A percentile compares a stretch with the other conserved stretches of the same genome.
phyloP scores from a whole-genome alignment of 345 rosid species.

The Boechera divaricarpa region DNA sequence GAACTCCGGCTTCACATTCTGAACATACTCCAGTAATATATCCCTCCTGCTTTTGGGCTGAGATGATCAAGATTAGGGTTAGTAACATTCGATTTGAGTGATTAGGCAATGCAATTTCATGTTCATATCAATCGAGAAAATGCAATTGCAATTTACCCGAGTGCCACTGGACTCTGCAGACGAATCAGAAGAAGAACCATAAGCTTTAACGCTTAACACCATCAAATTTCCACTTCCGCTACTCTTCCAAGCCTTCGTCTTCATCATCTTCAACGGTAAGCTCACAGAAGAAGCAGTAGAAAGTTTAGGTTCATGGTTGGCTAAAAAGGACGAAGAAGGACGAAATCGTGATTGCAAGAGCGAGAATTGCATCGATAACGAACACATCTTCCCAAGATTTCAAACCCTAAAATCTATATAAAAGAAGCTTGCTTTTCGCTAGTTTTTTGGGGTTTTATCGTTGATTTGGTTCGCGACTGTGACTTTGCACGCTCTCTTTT shows the following conservation, averaged over 20 bases:
- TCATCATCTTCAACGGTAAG: slow-evolving; percentile 46
- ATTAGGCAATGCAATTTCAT: background rate
- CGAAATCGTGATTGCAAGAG: slow-evolving; percentile 49
- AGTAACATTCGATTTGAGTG: background rate
- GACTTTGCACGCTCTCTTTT: background rate
- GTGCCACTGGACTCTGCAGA: slow-evolving; percentile 69
- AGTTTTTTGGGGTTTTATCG: background rate
- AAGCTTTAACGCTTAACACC: slow-evolving; percentile 56
- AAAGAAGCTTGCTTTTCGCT: slow-evolving; percentile 1
- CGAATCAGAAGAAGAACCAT: slow-evolving; percentile 58
- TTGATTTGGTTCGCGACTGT: background rate
- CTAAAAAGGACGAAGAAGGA: slow-evolving; percentile 36
- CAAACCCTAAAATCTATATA: too few species aligned
- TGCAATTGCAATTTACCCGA: slow-evolving; percentile 52
- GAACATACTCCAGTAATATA: slow-evolving; percentile 86
- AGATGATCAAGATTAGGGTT: background rate
- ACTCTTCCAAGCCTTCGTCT: background rate
- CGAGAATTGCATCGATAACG: slow-evolving; percentile 55
- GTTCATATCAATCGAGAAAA: slow-evolving; percentile 5
- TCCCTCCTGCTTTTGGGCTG: slow-evolving; percentile 82
- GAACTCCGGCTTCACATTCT: slow-evolving; percentile 94
- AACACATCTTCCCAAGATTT: slow-evolving; percentile 52
- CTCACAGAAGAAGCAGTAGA: slow-evolving; percentile 44
- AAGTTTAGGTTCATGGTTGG: slow-evolving; percentile 46
- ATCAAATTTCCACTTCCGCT: slow-evolving; percentile 37